These are phyloP conservation scores for Fusarium piperis DNA, from an alignment of 2,329 filamentous ascomycete species.

Conservation along the genomic window DNA sequence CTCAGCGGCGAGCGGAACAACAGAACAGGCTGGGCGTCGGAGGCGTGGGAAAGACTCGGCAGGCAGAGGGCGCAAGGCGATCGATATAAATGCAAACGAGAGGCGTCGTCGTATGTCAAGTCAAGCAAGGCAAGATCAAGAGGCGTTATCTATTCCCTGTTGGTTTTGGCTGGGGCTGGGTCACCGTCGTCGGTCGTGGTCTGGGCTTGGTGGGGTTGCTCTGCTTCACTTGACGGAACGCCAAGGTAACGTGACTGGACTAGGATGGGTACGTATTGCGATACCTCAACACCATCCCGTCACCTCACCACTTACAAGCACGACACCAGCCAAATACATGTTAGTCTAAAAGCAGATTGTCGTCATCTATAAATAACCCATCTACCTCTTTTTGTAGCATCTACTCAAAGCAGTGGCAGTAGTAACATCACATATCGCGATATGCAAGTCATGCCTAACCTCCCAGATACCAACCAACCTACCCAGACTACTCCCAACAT, in stretches of 20 bases:
- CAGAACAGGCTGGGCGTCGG: background rate
- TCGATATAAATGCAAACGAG: background rate
- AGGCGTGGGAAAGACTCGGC: constrained; percentile 1
- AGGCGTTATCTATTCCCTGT: constrained; percentile 29
- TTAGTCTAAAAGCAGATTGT: background rate
- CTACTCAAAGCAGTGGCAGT: background rate
- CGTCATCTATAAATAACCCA: background rate
- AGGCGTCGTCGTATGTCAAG: constrained; percentile 5
- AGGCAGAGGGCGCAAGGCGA: background rate
- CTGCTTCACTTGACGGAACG: constrained; percentile 3
- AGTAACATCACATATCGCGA: background rate
- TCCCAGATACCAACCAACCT: constrained; percentile 8
- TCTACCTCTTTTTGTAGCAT: constrained; percentile 10
- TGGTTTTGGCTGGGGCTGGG: constrained; percentile 10
- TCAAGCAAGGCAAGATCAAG: background rate
- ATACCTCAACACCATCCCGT: background rate
- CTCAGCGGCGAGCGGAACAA: constrained; percentile 22
- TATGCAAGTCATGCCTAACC: constrained; percentile 7
- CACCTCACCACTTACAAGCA: constrained; percentile 6
- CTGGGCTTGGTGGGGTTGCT: constrained; percentile 34
- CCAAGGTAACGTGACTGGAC: constrained; percentile 38
- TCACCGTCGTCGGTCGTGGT: constrained; percentile 2
- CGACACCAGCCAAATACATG: background rate
- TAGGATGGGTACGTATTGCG: constrained; percentile 15
- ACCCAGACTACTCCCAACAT: constrained; percentile 8